phyloP scores from a whole-genome alignment of 331 rosid genomes.

The Stylosanthes scabra region DNA sequence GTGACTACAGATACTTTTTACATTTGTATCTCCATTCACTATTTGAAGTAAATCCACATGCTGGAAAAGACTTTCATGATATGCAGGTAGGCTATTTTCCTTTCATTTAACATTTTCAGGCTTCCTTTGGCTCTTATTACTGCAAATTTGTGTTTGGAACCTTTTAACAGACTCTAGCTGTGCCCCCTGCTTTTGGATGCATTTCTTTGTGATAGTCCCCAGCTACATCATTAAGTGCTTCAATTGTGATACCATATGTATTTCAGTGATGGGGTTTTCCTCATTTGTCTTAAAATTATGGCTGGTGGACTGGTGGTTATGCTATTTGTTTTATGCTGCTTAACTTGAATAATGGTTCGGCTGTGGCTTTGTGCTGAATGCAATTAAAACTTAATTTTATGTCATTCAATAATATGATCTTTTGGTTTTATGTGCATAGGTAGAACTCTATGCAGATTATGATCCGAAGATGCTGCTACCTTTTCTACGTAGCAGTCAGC shows the following conservation, averaged over 20 bases:
- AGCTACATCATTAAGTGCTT: constrained; percentile 20
- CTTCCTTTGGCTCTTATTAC: constrained; percentile 32
- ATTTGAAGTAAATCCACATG: constrained; percentile 89
- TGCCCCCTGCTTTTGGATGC: constrained; percentile 14
- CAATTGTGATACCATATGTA: constrained; percentile 4
- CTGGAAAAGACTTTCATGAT: constrained; percentile 93
- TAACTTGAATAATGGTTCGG: constrained; percentile 3
- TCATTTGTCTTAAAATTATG: background rate
- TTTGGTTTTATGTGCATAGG: constrained; percentile 57
- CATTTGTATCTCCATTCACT: constrained; percentile 89
- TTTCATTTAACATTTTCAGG: constrained; percentile 26
- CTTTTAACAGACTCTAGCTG: background rate
- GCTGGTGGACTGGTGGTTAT: background rate
- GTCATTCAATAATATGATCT: constrained; percentile 9
- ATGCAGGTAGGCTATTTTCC: constrained; percentile 74
- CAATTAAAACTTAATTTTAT: constrained; percentile 27
- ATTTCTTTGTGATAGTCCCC: constrained; percentile 30
- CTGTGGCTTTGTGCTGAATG: background rate
- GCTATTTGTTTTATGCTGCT: constrained; percentile 17
- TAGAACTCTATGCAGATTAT: constrained; percentile 95
- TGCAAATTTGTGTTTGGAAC: constrained; percentile 11
- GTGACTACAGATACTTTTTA: constrained; percentile 75
- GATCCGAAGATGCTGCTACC: constrained; percentile 94
- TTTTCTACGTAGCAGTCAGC: constrained; percentile 97
- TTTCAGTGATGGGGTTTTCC: background rate